These are phyloP conservation scores for Phytopythium chamaehyphon DNA, from an alignment of 352 stramenopile genomes.

Conservation along the genomic window DNA sequence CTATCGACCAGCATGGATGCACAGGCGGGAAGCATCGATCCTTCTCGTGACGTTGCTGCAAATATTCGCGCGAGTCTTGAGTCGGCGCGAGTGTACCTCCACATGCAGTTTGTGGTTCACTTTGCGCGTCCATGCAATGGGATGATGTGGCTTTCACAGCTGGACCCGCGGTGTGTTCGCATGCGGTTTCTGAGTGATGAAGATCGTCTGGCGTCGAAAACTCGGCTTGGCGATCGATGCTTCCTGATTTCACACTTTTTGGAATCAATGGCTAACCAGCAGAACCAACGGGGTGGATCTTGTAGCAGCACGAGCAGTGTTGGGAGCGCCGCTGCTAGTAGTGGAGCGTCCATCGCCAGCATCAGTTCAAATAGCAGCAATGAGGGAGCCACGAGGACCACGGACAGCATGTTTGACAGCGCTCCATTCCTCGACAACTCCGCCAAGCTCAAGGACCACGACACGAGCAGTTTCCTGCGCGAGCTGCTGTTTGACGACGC, in stretches of 20 bases:
- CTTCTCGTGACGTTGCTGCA: slow-evolving; percentile 1
- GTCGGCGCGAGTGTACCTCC: slow-evolving; percentile 26
- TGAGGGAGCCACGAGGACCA: background rate
- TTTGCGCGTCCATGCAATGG: slow-evolving; percentile 32
- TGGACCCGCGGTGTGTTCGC: slow-evolving; percentile 43
- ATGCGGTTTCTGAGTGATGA: slow-evolving; percentile 45
- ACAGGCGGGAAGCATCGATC: background rate
- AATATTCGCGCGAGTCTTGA: slow-evolving; percentile 17
- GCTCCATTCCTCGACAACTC: slow-evolving; percentile 36
- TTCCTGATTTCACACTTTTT: slow-evolving; percentile 35
- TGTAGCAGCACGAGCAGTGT: background rate
- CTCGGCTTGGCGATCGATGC: slow-evolving; percentile 32
- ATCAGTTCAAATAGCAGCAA: background rate
- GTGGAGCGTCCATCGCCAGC: background rate
- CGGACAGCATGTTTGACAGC: slow-evolving; percentile 20
- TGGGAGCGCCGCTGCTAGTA: background rate
- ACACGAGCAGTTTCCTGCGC: slow-evolving; percentile 41
- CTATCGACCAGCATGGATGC: background rate
- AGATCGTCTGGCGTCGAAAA: slow-evolving; percentile 40
- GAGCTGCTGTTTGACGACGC: slow-evolving; percentile 45
- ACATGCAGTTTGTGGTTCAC: slow-evolving; percentile 29
- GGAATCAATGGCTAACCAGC: slow-evolving; percentile 29
- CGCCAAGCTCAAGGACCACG: slow-evolving; percentile 33
- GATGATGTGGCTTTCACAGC: slow-evolving; percentile 45
- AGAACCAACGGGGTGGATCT: slow-evolving; percentile 9